Conservation (phyloP, 345 rosid species). For the Salix purpurea region DNA sequence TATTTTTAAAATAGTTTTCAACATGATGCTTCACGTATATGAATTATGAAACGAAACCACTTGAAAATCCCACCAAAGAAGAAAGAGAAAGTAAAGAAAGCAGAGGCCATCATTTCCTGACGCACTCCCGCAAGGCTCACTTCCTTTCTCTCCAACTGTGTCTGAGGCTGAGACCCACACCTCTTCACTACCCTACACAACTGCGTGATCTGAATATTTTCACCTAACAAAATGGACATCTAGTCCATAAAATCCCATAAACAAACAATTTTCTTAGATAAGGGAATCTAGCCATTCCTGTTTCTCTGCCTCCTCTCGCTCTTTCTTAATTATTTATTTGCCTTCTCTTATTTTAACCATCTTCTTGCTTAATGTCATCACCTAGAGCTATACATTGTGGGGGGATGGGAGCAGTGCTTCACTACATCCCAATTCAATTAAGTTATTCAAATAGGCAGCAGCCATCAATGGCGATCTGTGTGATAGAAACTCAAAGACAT, state of each 20-base stretch:
- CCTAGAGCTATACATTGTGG: neutral
- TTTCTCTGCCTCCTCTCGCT: neutral
- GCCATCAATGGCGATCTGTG: neutral
- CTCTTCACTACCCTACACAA: neutral
- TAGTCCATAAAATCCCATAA: neutral
- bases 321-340: neutral
- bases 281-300: neutral
- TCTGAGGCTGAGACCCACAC: neutral
- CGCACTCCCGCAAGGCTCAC: neutral
- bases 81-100: no score
- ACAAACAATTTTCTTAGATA: neutral
- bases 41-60: no score
- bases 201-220: neutral
- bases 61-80: no score
- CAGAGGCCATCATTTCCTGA: neutral
- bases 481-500: slow-evolving; percentile 4
- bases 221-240: neutral
- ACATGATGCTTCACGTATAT: no score
- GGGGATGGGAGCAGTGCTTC: no score
- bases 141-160: neutral
- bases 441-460: neutral
- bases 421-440: no score
- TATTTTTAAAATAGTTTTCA: no score
- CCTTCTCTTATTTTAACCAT: neutral
- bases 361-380: neutral